A percentile compares a stretch with the other conserved stretches of the same genome.
Evolutionary conservation across 2,329 filamentous ascomycete species (phyloP).

Genomic region (Simplicillium sp.): DNA sequence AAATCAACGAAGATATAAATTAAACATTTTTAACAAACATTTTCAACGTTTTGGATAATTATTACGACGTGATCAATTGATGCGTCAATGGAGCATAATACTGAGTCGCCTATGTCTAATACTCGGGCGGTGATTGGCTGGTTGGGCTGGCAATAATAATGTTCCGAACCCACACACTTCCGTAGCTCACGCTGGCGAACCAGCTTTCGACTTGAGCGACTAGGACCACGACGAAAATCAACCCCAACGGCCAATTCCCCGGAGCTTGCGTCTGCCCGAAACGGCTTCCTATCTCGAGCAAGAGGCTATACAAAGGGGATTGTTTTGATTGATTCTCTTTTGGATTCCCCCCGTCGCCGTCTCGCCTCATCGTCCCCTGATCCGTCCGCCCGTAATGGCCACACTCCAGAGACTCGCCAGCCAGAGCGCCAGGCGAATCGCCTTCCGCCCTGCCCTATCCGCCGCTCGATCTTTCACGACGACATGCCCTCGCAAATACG

Average conservation of each 20-base stretch:
- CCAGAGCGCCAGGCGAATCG: slow-evolving; percentile 60
- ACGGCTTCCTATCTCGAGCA: background rate
- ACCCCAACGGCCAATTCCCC: background rate
- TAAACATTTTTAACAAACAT: too few species aligned
- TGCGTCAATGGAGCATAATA: background rate
- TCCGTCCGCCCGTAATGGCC: slow-evolving; percentile 47
- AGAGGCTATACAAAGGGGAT: background rate
- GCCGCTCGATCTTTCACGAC: slow-evolving; percentile 55
- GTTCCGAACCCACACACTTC: background rate
- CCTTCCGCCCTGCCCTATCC: slow-evolving; percentile 34
- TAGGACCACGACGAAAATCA: background rate
- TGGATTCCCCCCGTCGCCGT: background rate
- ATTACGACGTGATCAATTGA: too few species aligned
- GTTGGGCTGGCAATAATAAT: background rate
- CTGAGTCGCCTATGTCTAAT: background rate
- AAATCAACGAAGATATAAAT: too few species aligned
- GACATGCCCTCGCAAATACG: slow-evolving; percentile 52
- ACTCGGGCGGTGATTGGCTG: background rate
- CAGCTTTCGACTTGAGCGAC: background rate
- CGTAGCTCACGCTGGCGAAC: background rate
- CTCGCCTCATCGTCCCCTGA: background rate
- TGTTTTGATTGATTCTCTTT: background rate
- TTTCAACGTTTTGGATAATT: too few species aligned
- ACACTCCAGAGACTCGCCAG: slow-evolving; percentile 64
- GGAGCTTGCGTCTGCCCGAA: background rate